phyloP scores from a whole-genome alignment of 345 rosid species.

The Arabidopsis suecica region DNA sequence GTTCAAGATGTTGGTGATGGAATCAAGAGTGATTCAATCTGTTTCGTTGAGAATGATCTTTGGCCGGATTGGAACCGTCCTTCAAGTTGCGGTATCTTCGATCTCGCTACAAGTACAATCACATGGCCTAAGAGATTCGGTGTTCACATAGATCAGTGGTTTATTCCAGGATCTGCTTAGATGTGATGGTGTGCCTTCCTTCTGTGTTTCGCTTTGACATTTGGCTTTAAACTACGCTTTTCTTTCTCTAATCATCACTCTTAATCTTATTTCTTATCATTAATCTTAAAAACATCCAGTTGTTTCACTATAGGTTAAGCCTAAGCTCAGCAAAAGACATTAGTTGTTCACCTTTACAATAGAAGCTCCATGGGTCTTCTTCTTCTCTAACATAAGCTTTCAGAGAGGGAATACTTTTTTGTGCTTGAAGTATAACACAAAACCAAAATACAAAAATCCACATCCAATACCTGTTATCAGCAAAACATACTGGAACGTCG shows the following conservation, averaged over 20 bases:
- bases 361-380: not conserved
- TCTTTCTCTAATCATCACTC: no score
- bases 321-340: slow-evolving; percentile 8
- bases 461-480: slow-evolving; percentile 66
- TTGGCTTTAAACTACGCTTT: no score
- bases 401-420: slow-evolving; percentile 84
- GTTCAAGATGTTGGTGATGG: no score
- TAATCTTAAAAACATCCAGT: no score
- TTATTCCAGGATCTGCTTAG: not conserved
- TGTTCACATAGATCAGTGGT: not conserved
- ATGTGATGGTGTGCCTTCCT: no score
- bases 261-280: no score
- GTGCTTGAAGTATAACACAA: slow-evolving; percentile 79
- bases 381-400: slow-evolving; percentile 10
- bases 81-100: not conserved
- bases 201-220: no score
- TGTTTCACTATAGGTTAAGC: no score
- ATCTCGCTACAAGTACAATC: not conserved
- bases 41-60: no score
- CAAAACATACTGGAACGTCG: slow-evolving; percentile 76
- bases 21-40: no score
- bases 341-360: slow-evolving; percentile 25
- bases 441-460: slow-evolving; percentile 56
- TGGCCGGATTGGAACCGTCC: no score
- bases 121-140: not conserved